A percentile compares a stretch with the other conserved stretches of the same genome.
Conservation (phyloP, 108 stramenopile genomes). For the Nannochloropsis salina region DNA sequence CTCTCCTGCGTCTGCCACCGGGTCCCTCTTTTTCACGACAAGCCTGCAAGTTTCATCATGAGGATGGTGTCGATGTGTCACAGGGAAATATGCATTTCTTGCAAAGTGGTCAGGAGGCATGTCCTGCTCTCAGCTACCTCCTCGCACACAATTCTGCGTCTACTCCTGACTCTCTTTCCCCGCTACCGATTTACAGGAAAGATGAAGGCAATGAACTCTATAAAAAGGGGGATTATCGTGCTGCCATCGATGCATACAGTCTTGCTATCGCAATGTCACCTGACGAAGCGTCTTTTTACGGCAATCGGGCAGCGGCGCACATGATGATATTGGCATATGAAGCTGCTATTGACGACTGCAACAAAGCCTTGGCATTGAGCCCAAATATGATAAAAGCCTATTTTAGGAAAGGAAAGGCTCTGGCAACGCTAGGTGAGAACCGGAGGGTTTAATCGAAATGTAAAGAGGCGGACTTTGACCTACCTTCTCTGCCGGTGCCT, state of each 20-base stretch:
- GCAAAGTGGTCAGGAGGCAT: too few relatives aligned
- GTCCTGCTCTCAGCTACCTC: too few relatives aligned
- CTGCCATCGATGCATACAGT: constrained; percentile 17
- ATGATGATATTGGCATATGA: constrained; percentile 49
- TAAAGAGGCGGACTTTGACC: background rate
- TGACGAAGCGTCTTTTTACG: constrained; percentile 27
- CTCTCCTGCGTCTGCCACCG: too few relatives aligned
- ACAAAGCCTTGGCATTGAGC: constrained; percentile 38
- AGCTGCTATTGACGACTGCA: constrained; percentile 43
- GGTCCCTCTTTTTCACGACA: too few relatives aligned
- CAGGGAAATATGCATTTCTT: too few relatives aligned
- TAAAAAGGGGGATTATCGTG: constrained; percentile 19
- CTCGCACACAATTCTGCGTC: background rate
- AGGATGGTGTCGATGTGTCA: too few relatives aligned
- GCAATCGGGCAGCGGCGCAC: constrained; percentile 47
- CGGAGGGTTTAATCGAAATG: background rate
- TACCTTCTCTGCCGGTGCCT: background rate
- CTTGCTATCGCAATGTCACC: background rate
- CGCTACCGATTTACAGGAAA: background rate
- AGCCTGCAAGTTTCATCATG: too few relatives aligned
- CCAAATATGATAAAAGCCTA: constrained; percentile 38
- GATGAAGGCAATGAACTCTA: constrained; percentile 13
- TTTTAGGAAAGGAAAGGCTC: constrained; percentile 44
- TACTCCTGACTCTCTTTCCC: background rate
- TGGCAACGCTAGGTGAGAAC: constrained; percentile 40